Evolutionary conservation across 148 eudicot genomes (phyloP), one percentile per base, ranked within the genome.

Genomic region (Rhododendron griersonianum): DNA sequence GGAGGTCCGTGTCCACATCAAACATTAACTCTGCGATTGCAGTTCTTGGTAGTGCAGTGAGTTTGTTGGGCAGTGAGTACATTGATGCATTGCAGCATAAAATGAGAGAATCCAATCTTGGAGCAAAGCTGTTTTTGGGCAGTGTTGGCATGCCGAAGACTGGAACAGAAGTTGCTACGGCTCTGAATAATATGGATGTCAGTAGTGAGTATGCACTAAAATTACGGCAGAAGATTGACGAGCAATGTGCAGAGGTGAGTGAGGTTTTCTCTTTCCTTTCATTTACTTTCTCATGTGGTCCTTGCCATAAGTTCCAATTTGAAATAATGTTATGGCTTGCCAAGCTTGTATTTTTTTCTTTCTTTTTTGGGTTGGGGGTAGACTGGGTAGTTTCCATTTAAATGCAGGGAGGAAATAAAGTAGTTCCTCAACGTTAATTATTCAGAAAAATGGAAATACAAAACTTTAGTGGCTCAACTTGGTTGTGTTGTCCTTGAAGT

Each of bases 201-300:
- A 95, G 99, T 75, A 84, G 97, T 25, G 99, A 95, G 85, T 96
- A 96, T 89, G 97, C 92, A 76, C 87, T 95, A 86, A 96, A 96
- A 83, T 90, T 96, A 28, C 87, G 96, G 73, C 99, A 94, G 90
- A 97, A 96, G 94, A 95, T 96, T 75, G 98, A 96, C 88, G 98
- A 95, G 89, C 98, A 96, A 86, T 94, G 98, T 88, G 87, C 91
- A 61, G 98, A 94, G 94, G 99, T 96, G 82, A 89, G 90, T 87
- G 37, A 9, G 33, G 57, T 77, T 83, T 33, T 63, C 23, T 55
- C 21, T 48, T 6, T 82, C 19, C 15, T 65, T 82, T 55, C 59
- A 11, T 39, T 30, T 37, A 41, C 14, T 63, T 41, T 39, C 23
- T 63, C 55, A 47, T 63, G 15, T 30, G 44, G 23, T 13, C 16